Conservation (phyloP, 495 filamentous ascomycete species). For the Penicillium maclennaniae region DNA sequence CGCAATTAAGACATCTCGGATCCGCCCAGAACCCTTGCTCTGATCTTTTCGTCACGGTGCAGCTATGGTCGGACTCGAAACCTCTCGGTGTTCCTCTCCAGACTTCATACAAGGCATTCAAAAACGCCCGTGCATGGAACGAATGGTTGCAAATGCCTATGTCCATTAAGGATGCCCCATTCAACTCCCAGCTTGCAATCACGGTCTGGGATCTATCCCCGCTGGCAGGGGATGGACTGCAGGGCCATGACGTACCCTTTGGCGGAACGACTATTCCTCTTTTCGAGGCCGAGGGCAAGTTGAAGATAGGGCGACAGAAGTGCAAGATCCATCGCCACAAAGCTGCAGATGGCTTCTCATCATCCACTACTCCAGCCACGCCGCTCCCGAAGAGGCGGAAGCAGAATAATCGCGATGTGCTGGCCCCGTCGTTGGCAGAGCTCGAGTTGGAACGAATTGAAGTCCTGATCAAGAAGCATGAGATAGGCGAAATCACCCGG, state of each 20-base stretch:
- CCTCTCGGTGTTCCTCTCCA: slow-evolving; percentile 87
- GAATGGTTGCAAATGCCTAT: slow-evolving; percentile 93
- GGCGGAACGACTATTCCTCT: slow-evolving; percentile 87
- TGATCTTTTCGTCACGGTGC: slow-evolving; percentile 87
- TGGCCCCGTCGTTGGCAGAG: slow-evolving; percentile 54
- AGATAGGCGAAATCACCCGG: slow-evolving; percentile 90
- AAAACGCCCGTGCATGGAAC: slow-evolving; percentile 77
- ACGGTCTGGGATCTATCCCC: slow-evolving; percentile 95
- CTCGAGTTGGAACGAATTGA: slow-evolving; percentile 80
- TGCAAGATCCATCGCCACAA: slow-evolving; percentile 79
- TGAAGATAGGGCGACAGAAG: slow-evolving; percentile 89
- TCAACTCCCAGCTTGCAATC: slow-evolving; percentile 80
- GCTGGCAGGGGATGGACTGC: slow-evolving; percentile 56
- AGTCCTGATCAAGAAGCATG: slow-evolving; percentile 91
- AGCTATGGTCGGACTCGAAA: slow-evolving; percentile 95
- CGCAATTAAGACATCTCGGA: slow-evolving; percentile 78
- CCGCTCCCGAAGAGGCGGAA: slow-evolving; percentile 47
- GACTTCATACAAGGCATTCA: slow-evolving; percentile 88
- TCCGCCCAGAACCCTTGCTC: slow-evolving; percentile 72
- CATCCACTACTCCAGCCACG: slow-evolving; percentile 72
- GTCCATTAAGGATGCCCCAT: slow-evolving; percentile 71
- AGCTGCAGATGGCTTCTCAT: slow-evolving; percentile 80
- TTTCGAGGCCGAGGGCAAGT: slow-evolving; percentile 85
- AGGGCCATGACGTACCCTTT: slow-evolving; percentile 80
- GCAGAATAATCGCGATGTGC: slow-evolving; percentile 34